phyloP scores from a whole-genome alignment of 495 filamentous ascomycete species.

The Lentithecium fluviatile region DNA sequence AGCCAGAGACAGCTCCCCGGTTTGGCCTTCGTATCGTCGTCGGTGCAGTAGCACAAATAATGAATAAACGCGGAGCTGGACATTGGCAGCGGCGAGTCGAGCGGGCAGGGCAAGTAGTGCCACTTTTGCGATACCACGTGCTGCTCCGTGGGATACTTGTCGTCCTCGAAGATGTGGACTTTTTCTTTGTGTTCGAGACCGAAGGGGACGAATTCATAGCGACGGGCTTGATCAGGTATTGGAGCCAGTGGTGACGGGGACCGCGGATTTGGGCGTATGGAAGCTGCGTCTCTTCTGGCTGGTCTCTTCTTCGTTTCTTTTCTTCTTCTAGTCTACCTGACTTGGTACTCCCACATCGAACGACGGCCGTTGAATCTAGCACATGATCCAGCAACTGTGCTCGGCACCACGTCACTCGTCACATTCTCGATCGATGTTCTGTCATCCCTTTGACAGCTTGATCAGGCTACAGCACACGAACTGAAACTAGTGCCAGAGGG shows the following conservation, averaged over 20 bases:
- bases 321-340: not conserved
- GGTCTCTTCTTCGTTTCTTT: not conserved
- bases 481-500: not conserved
- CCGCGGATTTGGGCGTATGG: not conserved
- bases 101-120: not conserved
- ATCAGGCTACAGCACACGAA: not conserved
- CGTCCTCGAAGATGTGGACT: not conserved
- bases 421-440: not conserved
- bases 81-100: not conserved
- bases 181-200: not conserved
- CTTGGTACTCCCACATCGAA: not conserved
- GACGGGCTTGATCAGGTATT: not conserved
- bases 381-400: not conserved
- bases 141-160: not conserved
- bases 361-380: not conserved
- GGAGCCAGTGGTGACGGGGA: not conserved
- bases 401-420: not conserved
- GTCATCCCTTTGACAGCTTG: not conserved
- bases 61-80: not conserved
- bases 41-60: not conserved
- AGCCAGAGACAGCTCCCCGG: not conserved
- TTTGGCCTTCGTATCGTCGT: not conserved
- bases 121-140: not conserved
- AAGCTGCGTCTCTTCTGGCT: not conserved
- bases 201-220: not conserved